A percentile compares a stretch with the other conserved stretches of the same genome.
Conservation (phyloP, 1,139 yeast genomes). For the Yamadazyma songkhlaensis region DNA sequence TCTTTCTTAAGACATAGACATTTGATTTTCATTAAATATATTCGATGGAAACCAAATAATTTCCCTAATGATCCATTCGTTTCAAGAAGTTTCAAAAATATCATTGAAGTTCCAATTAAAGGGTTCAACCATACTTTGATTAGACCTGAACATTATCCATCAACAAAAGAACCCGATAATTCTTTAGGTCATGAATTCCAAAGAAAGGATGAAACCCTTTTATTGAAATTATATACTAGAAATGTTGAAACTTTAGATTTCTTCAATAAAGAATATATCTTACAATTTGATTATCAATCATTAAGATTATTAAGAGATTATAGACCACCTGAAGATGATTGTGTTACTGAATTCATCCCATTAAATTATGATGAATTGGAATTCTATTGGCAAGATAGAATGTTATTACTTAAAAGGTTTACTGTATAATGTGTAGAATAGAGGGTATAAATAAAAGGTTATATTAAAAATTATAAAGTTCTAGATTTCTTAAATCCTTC, state of each 20-base stretch:
- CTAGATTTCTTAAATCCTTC: background rate
- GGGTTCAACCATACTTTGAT: constrained; percentile 27
- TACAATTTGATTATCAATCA: constrained; percentile 26
- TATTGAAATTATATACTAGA: constrained; percentile 22
- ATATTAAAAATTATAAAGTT: background rate
- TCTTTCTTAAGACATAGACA: constrained; percentile 25
- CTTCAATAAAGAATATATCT: constrained; percentile 18
- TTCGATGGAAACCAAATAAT: constrained; percentile 16
- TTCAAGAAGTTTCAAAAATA: constrained; percentile 17
- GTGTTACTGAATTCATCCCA: constrained; percentile 6
- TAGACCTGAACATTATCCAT: constrained; percentile 34
- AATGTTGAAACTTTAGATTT: constrained; percentile 29
- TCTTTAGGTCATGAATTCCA: constrained; percentile 14
- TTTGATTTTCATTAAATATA: constrained; percentile 17
- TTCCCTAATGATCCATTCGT: constrained; percentile 13
- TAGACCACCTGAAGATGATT: constrained; percentile 17
- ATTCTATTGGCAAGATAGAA: constrained; percentile 12
- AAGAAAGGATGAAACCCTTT: constrained; percentile 23
- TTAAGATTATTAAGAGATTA: constrained; percentile 28
- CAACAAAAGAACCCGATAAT: constrained; percentile 6
- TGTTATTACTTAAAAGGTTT: constrained; percentile 8
- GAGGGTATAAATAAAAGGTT: background rate
- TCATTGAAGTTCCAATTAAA: constrained; percentile 24
- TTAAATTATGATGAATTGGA: constrained; percentile 12
- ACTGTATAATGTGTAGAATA: background rate